Evolutionary conservation across 2,329 filamentous ascomycete genomes (phyloP).

Genomic region (Microsporum canis): DNA sequence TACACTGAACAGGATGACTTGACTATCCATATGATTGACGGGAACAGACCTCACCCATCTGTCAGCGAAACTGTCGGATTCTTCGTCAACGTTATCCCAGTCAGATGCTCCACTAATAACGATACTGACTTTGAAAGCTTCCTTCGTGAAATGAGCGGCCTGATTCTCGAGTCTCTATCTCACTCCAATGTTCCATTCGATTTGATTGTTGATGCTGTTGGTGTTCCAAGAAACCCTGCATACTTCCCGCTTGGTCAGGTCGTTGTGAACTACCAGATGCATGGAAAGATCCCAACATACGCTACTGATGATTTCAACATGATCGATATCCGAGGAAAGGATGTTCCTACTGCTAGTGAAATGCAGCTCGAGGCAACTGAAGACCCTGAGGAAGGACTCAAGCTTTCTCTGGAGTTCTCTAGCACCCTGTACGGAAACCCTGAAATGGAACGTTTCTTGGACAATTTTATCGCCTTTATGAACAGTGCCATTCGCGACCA

Average conservation of each 20-base stretch:
- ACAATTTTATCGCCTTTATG: slow-evolving; percentile 19
- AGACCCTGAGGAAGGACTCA: slow-evolving; percentile 16
- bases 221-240: slow-evolving; percentile 8
- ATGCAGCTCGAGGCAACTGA: slow-evolving; percentile 18
- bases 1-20: slow-evolving; percentile 17
- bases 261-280: slow-evolving; percentile 16
- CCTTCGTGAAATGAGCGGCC: slow-evolving; percentile 5
- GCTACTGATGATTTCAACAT: slow-evolving; percentile 17
- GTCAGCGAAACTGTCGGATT: slow-evolving; percentile 16
- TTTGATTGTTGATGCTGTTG: slow-evolving; percentile 12
- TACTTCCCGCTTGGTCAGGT: slow-evolving; percentile 15
- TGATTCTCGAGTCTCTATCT: slow-evolving; percentile 11
- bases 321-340: slow-evolving; percentile 13
- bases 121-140: slow-evolving; percentile 7
- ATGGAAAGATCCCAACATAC: slow-evolving; percentile 17
- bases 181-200: slow-evolving; percentile 14
- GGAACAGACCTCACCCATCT: slow-evolving; percentile 16
- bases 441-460: slow-evolving; percentile 21
- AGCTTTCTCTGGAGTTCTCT: slow-evolving; percentile 16
- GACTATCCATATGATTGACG: slow-evolving; percentile 17
- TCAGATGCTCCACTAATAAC: slow-evolving; percentile 12
- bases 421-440: slow-evolving; percentile 15
- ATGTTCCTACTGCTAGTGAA: slow-evolving; percentile 18
- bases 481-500: slow-evolving; percentile 18
- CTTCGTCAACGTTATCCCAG: slow-evolving; percentile 18